Evolutionary conservation across 228 moss, liverwort and hornwort species (phyloP).

Genomic region (Sphagnum magellanicum): DNA sequence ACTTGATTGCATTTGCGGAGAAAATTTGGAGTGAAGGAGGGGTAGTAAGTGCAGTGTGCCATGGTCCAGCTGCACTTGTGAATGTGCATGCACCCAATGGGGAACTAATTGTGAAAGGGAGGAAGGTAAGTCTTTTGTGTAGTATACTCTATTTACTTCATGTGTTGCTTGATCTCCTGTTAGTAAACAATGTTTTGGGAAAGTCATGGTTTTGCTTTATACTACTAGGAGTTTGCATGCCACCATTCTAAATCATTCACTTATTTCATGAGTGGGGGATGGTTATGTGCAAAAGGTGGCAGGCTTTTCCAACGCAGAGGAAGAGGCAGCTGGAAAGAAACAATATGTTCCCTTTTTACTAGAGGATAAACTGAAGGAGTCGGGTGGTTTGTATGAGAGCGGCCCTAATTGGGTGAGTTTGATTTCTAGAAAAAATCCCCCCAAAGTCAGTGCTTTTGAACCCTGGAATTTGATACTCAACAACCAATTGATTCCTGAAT

Average conservation of each 20-base stretch:
- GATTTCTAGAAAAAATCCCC: too few species aligned
- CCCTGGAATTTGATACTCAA: background rate
- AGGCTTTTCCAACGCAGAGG: slow-evolving; percentile 74
- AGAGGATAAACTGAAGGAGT: slow-evolving; percentile 57
- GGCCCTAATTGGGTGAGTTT: slow-evolving; percentile 66
- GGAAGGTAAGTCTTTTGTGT: slow-evolving; percentile 25
- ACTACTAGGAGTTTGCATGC: too few species aligned
- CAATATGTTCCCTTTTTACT: slow-evolving; percentile 47
- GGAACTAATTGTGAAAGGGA: slow-evolving; percentile 63
- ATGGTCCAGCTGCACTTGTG: slow-evolving; percentile 61
- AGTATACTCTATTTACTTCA: too few species aligned
- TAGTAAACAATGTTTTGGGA: too few species aligned
- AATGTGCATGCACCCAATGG: slow-evolving; percentile 38
- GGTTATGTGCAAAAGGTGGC: slow-evolving; percentile 18
- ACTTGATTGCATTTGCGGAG: slow-evolving; percentile 33
- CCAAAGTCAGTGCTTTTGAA: background rate
- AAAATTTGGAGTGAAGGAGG: slow-evolving; percentile 73
- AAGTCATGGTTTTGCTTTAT: too few species aligned
- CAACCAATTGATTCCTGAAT: background rate
- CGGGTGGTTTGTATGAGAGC: slow-evolving; percentile 54
- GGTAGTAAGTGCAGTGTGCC: slow-evolving; percentile 70
- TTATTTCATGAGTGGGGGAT: too few species aligned
- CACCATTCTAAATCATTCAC: too few species aligned
- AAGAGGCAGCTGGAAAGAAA: slow-evolving; percentile 46
- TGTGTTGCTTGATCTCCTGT: too few species aligned